A percentile compares a stretch with the other conserved stretches of the same genome.
Conservation (phyloP, 1,284 basidiomycete species). For the Wallemia ichthyophaga region DNA sequence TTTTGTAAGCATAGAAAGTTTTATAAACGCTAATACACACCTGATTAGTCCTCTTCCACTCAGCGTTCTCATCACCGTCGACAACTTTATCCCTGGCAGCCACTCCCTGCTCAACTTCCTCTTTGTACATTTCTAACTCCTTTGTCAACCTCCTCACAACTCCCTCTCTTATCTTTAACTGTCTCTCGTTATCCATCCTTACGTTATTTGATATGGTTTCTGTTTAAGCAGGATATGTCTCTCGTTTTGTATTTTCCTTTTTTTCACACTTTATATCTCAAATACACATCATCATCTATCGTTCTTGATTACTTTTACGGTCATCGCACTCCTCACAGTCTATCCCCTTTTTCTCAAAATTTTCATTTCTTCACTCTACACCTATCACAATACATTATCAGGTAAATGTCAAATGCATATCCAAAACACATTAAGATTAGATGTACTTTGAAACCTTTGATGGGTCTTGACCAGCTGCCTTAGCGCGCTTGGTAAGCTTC, state of each 20-base stretch:
- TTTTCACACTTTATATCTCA: too few relatives aligned
- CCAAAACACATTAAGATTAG: conserved; percentile 20
- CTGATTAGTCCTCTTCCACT: not conserved
- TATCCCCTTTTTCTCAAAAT: too few relatives aligned
- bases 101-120: not conserved
- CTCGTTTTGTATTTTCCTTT: too few relatives aligned
- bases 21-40: not conserved
- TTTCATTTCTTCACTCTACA: too few relatives aligned
- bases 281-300: too few relatives aligned
- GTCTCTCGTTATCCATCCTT: conserved; percentile 11
- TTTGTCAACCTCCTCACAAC: not conserved
- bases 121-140: not conserved
- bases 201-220: not conserved
- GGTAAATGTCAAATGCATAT: too few relatives aligned
- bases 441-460: not conserved
- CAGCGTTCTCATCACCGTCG: not conserved
- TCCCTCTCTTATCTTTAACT: not conserved
- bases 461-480: conserved; percentile 39
- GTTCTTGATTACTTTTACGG: too few relatives aligned
- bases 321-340: too few relatives aligned
- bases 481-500: conserved; percentile 80
- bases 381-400: too few relatives aligned
- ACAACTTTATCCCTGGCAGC: not conserved
- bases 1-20: not conserved
- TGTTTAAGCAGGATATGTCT: too few relatives aligned